Conservation (phyloP, 2,329 filamentous ascomycete genomes). For the Golovinomyces cichoracearum region DNA sequence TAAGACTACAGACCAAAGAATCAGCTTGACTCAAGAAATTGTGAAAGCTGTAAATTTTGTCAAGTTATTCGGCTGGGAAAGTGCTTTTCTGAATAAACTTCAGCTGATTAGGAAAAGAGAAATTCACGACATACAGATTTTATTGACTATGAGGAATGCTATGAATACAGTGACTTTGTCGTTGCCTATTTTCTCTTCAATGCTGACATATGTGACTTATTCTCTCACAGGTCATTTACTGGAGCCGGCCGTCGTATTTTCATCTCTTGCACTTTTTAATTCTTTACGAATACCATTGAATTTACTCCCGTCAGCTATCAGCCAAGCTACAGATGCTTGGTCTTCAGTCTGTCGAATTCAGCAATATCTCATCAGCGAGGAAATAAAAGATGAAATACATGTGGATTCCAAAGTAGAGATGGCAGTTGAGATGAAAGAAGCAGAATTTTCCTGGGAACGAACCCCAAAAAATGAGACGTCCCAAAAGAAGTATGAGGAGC, state of each 20-base stretch:
- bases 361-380: slow-evolving; percentile 67
- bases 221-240: slow-evolving; percentile 40
- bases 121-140: slow-evolving; percentile 57
- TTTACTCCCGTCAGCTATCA: slow-evolving; percentile 62
- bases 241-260: slow-evolving; percentile 59
- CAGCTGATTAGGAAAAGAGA: slow-evolving; percentile 49
- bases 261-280: slow-evolving; percentile 83
- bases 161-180: slow-evolving; percentile 38
- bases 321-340: slow-evolving; percentile 72
- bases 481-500: background rate
- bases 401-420: slow-evolving; percentile 30
- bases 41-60: slow-evolving; percentile 77
- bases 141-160: slow-evolving; percentile 45
- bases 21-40: slow-evolving; percentile 79
- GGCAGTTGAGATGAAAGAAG: slow-evolving; percentile 44
- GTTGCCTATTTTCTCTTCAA: slow-evolving; percentile 67
- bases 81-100: slow-evolving; percentile 54
- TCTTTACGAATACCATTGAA: slow-evolving; percentile 73
- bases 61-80: slow-evolving; percentile 93
- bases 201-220: slow-evolving; percentile 77
- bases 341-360: slow-evolving; percentile 65
- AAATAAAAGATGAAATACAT: slow-evolving; percentile 45
- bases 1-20: slow-evolving; percentile 76
- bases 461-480: slow-evolving; percentile 28
- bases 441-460: slow-evolving; percentile 71